Base-by-base conservation (phyloP, 2,329 filamentous ascomycete genomes). In the Fusarium sp. region DNA sequence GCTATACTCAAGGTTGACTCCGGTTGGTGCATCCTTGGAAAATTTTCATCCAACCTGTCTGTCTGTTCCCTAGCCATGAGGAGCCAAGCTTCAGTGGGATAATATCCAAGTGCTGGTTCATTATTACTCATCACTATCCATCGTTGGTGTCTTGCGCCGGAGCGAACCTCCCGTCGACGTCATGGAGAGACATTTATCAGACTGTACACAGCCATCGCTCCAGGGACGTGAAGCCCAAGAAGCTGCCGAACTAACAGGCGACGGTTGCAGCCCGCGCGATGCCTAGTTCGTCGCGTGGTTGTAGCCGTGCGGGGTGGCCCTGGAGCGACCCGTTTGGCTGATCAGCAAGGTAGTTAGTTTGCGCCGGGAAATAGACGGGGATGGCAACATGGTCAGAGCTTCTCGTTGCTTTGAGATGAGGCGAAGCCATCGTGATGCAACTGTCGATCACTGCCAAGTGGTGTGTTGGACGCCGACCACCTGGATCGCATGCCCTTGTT, bases 381-480 rank as follows among this genome's bases (percentile, higher is more conserved):
- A 28, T 36, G 41, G 16, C 23, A 30, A 44, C 13, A 30, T 54
- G 52, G 52, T 55, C 52, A 55, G 40, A 43, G 37, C 51, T 41
- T 53, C 37, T 41, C 39, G 23, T 47, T 18, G 58, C 23, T 23
- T 27, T 50, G 52, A 36, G 27, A 46, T 47, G 13, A 53, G 37
- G 47, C 28, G 16, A 59, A 46, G 41, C 23, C 39, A 41, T 23
- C 39, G 37, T 44, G 18, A 51, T 56, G n/a, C 39, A 60, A 57
- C n/a, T 39, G 63, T 40, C 55, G 54, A 70, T 70, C 51, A 58
- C 27, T 34, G 36, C 18, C 43, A 43, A 34, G 40, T 57, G 61
- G 53, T 46, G 65, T 66, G 63, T 44, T 37, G 40, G 50, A 57
- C 64, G 66, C 46, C 66, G 31, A 16, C 60, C 43, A 60, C 41